These are phyloP conservation scores for Naganishia kalamii DNA, from an alignment of 768 basidiomycete genomes.

Conservation along the genomic window DNA sequence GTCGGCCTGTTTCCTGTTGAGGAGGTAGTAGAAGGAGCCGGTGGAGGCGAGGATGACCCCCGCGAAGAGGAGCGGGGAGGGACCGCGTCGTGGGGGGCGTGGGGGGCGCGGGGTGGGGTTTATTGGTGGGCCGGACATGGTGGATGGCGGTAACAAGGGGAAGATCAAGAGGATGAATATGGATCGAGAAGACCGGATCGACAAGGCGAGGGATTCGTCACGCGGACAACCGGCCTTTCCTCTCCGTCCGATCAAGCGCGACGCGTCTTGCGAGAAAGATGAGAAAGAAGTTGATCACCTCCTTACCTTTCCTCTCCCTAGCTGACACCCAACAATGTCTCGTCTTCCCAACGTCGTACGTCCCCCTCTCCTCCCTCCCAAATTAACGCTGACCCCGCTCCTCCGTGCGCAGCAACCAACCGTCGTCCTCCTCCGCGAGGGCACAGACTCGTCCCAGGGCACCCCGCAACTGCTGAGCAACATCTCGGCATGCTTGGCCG, in stretches of 20 bases:
- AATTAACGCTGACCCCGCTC: background rate
- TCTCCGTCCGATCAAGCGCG: background rate
- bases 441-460: slow-evolving; percentile 93
- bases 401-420: slow-evolving; percentile 72
- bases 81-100: background rate
- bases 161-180: background rate
- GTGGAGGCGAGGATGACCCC: slow-evolving; percentile 3
- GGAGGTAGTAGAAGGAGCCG: slow-evolving; percentile 5
- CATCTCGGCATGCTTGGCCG: slow-evolving; percentile 91
- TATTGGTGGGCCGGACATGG: background rate
- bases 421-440: slow-evolving; percentile 89
- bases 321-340: background rate
- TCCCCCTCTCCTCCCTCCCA: background rate
- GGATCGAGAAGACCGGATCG: background rate
- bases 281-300: slow-evolving; percentile 14
- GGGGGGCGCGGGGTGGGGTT: slow-evolving; percentile 3
- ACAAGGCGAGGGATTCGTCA: background rate
- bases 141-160: background rate
- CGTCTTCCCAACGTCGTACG: slow-evolving; percentile 12
- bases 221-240: background rate
- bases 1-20: slow-evolving; percentile 10
- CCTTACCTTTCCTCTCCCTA: background rate
- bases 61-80: slow-evolving; percentile 2
- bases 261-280: slow-evolving; percentile 13
- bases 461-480: slow-evolving; percentile 86